Evolutionary conservation across 1,139 yeast genomes (phyloP).

Genomic region (Entelexis paramagnoliae): DNA sequence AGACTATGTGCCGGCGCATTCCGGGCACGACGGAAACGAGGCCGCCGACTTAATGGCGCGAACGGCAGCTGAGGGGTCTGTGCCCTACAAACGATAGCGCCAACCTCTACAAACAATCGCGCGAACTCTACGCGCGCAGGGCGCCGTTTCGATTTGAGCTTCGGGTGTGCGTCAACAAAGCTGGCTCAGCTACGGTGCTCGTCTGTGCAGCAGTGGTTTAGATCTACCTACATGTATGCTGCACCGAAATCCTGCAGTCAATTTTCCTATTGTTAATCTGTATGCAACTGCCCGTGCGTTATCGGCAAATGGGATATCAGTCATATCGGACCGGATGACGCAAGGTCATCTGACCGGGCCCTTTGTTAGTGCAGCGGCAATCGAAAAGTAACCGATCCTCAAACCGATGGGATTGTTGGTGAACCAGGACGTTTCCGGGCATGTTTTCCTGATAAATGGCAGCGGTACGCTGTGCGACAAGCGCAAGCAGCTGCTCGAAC

Average conservation of each 20-base stretch:
- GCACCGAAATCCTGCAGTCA: too few species aligned
- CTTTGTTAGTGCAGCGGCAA: not conserved
- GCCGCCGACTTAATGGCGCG: conserved; percentile 69
- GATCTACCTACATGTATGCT: too few species aligned
- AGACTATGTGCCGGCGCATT: conserved; percentile 63
- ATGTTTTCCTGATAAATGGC: conserved; percentile 56
- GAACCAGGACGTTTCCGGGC: conserved; percentile 43
- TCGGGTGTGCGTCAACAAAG: too few species aligned
- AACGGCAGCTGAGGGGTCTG: conserved; percentile 33
- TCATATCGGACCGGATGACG: not conserved
- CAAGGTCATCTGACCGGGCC: not conserved
- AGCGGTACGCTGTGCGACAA: conserved; percentile 42
- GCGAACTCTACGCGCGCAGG: too few species aligned
- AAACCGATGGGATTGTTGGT: conserved; percentile 36
- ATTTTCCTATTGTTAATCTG: too few species aligned
- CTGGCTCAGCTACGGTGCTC: too few species aligned
- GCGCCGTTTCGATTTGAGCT: too few species aligned
- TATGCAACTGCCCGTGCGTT: too few species aligned
- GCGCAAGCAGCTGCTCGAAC: conserved; percentile 42
- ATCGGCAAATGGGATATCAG: conserved; percentile 1
- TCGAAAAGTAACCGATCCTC: not conserved
- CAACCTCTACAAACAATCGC: too few species aligned
- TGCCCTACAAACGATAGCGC: not conserved
- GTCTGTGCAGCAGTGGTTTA: too few species aligned
- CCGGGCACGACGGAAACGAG: conserved; percentile 60